Evolutionary conservation across 164 flowering plant species (phyloP), one percentile per base, ranked within the genome.

Genomic region (Saururus chinensis): DNA sequence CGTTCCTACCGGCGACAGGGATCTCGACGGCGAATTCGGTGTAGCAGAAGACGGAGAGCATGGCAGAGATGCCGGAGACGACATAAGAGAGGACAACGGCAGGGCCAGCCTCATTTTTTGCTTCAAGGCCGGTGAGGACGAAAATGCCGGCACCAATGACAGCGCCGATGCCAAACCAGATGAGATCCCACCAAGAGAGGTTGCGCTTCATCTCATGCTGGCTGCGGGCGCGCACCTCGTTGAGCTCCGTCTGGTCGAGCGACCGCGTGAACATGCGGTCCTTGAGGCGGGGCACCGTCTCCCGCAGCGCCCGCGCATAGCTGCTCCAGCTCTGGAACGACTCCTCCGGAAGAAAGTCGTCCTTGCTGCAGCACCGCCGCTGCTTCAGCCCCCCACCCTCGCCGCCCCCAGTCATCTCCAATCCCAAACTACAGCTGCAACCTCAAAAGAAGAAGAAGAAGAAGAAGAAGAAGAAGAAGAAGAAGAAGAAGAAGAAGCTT

Each of bases 11-110:
- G 51, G 85, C 88, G 8, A 80, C 86, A 0, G 86, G 86, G 1
- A 84, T 70, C 51, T 84, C 86, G 9, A 84, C 84, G 14, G 88
- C 84, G 60, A 82, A 84, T 60, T 84, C 88, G 10, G 83, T 78
- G 75, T 84, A 84, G 56, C 86, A 84, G 51, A 84, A 71, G n/a
- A 75, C 86, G 4, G 86, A 78, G 7, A 84, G 79, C 75, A 82
- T 53, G 40, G 88, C 84, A 0, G 88, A 77, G 51, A 76, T 1
- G 5, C 88, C 86, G n/a, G 86, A 76, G 26, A 80, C 71, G 1
- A 69, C 67, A 53, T 68, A 83, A 3, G 88, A 83, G 26, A 83
- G 56, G 17, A 81, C 74, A 5, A 83, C 81, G 4, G 86, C 84
- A 9, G 88, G 88, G 14, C 88, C 85, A 9, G 88, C 78, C 7